phyloP scores from a whole-genome alignment of 1,284 basidiomycete genomes.

The Volvariella surrecta region DNA sequence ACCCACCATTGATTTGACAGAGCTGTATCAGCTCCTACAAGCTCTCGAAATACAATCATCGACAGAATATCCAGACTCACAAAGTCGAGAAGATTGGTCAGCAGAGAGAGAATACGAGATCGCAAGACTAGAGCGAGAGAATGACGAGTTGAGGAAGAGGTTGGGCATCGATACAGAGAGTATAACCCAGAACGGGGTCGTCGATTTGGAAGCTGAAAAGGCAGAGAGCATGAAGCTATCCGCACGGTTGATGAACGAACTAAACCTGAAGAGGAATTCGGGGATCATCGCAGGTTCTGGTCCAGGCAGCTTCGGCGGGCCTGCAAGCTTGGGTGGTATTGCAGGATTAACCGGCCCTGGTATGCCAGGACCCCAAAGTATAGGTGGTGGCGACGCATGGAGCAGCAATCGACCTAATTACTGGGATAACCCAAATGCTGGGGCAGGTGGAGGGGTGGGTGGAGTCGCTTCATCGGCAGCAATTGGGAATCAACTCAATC shows the following conservation, averaged over 20 bases:
- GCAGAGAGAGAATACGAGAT: slow-evolving; percentile 82
- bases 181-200: slow-evolving; percentile 40
- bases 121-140: slow-evolving; percentile 71
- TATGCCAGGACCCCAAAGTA: too few relatives aligned
- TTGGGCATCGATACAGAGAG: slow-evolving; percentile 61
- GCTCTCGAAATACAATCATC: slow-evolving; percentile 24
- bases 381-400: too few relatives aligned
- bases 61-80: slow-evolving; percentile 17
- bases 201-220: slow-evolving; percentile 30
- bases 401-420: too few relatives aligned
- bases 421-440: too few relatives aligned
- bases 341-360: too few relatives aligned
- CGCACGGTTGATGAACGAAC: slow-evolving; percentile 19
- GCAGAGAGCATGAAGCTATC: slow-evolving; percentile 28
- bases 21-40: slow-evolving; percentile 36
- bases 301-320: too few relatives aligned
- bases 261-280: slow-evolving; percentile 12
- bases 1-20: slow-evolving; percentile 21
- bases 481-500: too few relatives aligned
- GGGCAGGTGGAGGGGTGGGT: too few relatives aligned
- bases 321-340: too few relatives aligned
- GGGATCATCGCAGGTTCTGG: too few relatives aligned
- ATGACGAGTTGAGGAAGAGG: slow-evolving; percentile 64
- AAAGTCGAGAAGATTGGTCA: slow-evolving; percentile 64
- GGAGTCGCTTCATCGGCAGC: too few relatives aligned